These are phyloP conservation scores for Trametes pubescens DNA, from an alignment of 1,284 basidiomycete genomes.

Conservation along the genomic window DNA sequence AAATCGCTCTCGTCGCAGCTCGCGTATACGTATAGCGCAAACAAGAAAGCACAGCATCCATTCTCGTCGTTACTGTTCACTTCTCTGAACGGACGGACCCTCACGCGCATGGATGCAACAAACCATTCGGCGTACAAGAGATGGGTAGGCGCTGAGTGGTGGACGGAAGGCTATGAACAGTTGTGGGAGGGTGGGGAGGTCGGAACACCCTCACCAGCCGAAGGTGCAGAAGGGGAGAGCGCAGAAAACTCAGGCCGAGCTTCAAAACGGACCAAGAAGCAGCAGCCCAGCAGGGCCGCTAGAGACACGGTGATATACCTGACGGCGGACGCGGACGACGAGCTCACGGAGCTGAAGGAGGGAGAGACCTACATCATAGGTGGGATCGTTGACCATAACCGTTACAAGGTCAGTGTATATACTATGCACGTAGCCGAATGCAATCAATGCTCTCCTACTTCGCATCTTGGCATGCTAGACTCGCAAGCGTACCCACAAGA, in stretches of 20 bases:
- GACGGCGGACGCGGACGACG: conserved; percentile 92
- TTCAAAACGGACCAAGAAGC: conserved; percentile 16
- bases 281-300: conserved; percentile 33
- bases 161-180: conserved; percentile 73
- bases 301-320: conserved; percentile 83
- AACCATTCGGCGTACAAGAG: conserved; percentile 77
- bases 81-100: conserved; percentile 77
- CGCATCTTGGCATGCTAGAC: background rate
- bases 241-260: background rate
- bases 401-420: conserved; percentile 80
- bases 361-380: conserved; percentile 96
- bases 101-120: conserved; percentile 71
- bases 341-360: conserved; percentile 81
- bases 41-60: conserved; percentile 75
- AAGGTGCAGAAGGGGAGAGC: background rate
- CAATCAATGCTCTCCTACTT: background rate
- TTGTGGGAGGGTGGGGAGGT: conserved; percentile 60
- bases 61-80: conserved; percentile 82
- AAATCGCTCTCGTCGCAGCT: conserved; percentile 89
- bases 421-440: background rate
- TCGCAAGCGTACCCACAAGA: background rate
- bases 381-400: conserved; percentile 96
- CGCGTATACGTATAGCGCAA: conserved; percentile 88
- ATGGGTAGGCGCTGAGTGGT: conserved; percentile 88
- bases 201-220: background rate